Conservation (phyloP, 176 grass and related monocot species). For the Miscanthus lutarioriparius region DNA sequence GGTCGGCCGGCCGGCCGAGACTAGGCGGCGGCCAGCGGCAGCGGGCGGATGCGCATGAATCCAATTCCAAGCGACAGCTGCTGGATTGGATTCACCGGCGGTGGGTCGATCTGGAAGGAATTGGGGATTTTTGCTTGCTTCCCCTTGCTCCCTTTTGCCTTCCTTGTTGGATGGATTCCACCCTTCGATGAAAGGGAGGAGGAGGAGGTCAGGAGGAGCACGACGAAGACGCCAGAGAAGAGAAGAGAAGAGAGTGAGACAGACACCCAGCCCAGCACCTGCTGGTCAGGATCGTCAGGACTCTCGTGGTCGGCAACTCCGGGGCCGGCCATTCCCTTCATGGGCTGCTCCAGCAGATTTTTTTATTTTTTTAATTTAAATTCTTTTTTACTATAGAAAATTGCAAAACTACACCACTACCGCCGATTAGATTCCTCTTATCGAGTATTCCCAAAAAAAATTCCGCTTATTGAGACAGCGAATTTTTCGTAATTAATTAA, state of each 20-base stretch:
- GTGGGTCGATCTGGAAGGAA: background rate
- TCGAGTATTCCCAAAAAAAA: no score
- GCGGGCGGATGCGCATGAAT: constrained; percentile 21
- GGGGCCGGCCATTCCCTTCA: background rate
- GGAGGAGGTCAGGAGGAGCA: no score
- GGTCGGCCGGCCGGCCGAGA: constrained; percentile 25
- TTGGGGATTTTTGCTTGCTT: background rate
- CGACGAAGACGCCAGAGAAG: no score
- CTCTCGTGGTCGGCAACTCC: background rate
- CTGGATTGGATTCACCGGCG: background rate
- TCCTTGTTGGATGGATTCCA: no score
- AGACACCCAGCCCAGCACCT: background rate
- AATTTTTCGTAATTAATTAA: background rate
- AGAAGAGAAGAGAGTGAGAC: no score
- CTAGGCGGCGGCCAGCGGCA: constrained; percentile 45
- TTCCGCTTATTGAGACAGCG: no score
- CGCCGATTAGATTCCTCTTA: no score
- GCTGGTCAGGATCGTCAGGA: no score
- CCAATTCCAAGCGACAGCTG: background rate
- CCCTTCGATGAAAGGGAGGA: no score
- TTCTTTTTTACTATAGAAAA: no score
- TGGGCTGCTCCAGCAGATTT: background rate
- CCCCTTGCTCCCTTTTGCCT: background rate
- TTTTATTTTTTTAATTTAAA: no score
- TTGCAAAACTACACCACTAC: no score